Base-by-base conservation (phyloP, 192 early-diverging fungal species). In the Coemansia sp. region DNA sequence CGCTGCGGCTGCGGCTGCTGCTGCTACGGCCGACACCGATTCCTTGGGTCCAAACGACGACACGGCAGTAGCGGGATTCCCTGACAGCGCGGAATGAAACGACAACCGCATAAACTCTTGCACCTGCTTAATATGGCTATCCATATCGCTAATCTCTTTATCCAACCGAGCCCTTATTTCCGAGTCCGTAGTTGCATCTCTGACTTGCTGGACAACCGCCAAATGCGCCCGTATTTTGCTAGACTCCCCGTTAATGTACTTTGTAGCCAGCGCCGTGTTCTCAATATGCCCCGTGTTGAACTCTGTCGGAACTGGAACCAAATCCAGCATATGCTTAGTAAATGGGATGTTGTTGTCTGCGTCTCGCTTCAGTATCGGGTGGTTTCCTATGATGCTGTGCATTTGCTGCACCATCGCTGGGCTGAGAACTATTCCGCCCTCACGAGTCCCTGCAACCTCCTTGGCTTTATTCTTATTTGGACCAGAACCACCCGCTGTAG, bases 331-430 rank as follows among this genome's bases (percentile, higher is more conserved):
- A 22, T 74, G 70, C 60, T 67, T 74, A 32, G 70, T 74, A 35
- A 74, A 74, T 8, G 70, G 70, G 18, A 74, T 53, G 42, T 74
- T 74, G 64, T 74, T 74, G 70, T 74, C 70, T 5, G 70, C 63
- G 17, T 74, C 70, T 23, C 58, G 53, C 37, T 74, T 74, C 22
- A 74, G 42, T 15, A 32, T 56, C 5, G 70, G 45, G 37, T 74
- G 70, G 64, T 74, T 74, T 22, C 62, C 50, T 21, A 74, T 74
- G 17, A 74, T 74, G 19, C 23, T 50, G 41, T 56, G 70, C 70
- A 74, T 74, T 39, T 74, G 70, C 40, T 74, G 55, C 0, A 74
- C 38, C 70, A 74, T 74, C 27, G 70, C 70, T 15, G 70, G 70
- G 21, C 70, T 67, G 14, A 74, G 51, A 7, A 67, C 48, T 15